Conservation (phyloP, 441 rosid species). For the Mallotus repandus region DNA sequence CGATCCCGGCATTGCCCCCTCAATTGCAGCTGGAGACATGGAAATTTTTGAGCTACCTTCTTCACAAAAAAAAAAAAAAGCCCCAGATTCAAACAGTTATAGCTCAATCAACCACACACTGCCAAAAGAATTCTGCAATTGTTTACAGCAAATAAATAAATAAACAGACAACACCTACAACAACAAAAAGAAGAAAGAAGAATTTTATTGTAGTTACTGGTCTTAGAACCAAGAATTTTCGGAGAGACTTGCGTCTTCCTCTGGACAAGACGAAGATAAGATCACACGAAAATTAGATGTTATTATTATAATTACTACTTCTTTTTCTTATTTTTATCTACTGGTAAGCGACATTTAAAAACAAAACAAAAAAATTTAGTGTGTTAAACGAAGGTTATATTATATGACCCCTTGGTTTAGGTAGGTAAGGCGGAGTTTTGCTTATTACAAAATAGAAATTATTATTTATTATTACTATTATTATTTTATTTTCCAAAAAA, state of each 20-base stretch:
- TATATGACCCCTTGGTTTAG: neutral
- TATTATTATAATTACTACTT: too few relatives aligned
- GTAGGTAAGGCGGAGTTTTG: neutral
- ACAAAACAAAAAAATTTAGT: too few relatives aligned
- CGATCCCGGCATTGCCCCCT: conserved; percentile 28
- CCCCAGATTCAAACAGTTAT: neutral
- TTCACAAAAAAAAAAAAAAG: neutral
- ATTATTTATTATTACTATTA: too few relatives aligned
- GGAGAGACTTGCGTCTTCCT: conserved; percentile 9
- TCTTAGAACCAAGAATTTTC: too few relatives aligned
- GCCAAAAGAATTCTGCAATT: neutral
- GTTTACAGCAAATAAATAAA: too few relatives aligned
- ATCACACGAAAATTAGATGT: neutral
- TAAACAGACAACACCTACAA: too few relatives aligned
- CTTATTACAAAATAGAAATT: neutral
- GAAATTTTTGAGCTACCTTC: neutral
- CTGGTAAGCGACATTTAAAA: too few relatives aligned
- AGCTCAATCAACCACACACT: neutral
- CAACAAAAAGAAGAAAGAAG: too few relatives aligned
- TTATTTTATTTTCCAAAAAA: neutral
- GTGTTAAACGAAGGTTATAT: too few relatives aligned
- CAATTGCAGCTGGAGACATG: conserved; percentile 39
- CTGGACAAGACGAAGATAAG: neutral
- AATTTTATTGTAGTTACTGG: too few relatives aligned
- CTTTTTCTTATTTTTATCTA: too few relatives aligned